A percentile compares a stretch with the other conserved stretches of the same genome.
Evolutionary conservation across 2,329 filamentous ascomycete genomes (phyloP).

Genomic region (Cercospora sp.): DNA sequence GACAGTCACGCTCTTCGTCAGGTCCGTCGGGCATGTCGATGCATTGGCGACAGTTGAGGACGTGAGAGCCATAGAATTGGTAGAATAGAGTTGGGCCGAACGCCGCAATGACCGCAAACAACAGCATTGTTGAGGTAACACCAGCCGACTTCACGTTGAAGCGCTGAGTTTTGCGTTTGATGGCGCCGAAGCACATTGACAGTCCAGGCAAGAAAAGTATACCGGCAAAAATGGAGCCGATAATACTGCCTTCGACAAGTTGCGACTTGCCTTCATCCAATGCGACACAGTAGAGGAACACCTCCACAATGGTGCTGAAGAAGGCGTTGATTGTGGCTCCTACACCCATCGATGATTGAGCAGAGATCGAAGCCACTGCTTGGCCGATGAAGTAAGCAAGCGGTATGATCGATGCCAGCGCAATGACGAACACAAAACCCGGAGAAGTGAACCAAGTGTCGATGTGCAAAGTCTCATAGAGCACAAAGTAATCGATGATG

Average conservation of each 20-base stretch:
- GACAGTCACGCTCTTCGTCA: constrained; percentile 68
- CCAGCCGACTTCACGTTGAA: constrained; percentile 97
- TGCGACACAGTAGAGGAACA: constrained; percentile 95
- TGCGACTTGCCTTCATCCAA: constrained; percentile 88
- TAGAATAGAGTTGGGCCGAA: constrained; percentile 97
- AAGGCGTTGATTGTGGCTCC: constrained; percentile 97
- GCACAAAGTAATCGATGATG: constrained; percentile 86
- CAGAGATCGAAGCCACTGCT: constrained; percentile 96
- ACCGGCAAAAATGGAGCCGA: constrained; percentile 96
- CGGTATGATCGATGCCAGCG: constrained; percentile 89
- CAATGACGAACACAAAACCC: constrained; percentile 81
- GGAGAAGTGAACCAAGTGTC: constrained; percentile 75
- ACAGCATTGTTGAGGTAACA: constrained; percentile 95
- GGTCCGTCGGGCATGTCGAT: constrained; percentile 46
- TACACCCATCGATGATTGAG: constrained; percentile 96
- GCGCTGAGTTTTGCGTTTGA: constrained; percentile 96
- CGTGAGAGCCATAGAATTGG: constrained; percentile 96
- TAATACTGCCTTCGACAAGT: constrained; percentile 93
- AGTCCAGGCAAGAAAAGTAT: constrained; percentile 90
- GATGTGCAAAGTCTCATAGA: constrained; percentile 68
- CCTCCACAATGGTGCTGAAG: constrained; percentile 96
- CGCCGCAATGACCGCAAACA: constrained; percentile 92
- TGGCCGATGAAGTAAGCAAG: constrained; percentile 98
- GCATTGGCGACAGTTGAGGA: constrained; percentile 77
- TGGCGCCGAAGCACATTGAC: constrained; percentile 97